phyloP scores from a whole-genome alignment of 768 basidiomycete species.

The Boletellus emodensis region DNA sequence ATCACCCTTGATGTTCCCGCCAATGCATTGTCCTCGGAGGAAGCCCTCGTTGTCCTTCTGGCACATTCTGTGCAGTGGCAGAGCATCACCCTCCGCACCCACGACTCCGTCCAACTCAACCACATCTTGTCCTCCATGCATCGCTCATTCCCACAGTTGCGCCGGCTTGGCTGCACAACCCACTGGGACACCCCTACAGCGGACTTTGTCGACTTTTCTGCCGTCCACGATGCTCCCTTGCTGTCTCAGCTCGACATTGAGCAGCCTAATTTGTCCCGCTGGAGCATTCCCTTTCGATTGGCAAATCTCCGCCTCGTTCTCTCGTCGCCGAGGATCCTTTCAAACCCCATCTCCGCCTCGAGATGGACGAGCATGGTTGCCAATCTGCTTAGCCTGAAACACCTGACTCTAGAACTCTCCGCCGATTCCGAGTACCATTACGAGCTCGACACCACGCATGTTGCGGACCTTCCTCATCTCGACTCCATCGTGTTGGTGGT shows the following conservation, averaged over 20 bases:
- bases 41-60: conserved; percentile 40
- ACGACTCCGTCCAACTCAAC: conserved; percentile 36
- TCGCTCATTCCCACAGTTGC: conserved; percentile 35
- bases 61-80: conserved; percentile 42
- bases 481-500: conserved; percentile 29
- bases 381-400: conserved; percentile 37
- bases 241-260: conserved; percentile 33
- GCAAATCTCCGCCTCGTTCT: conserved; percentile 35
- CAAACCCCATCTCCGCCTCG: conserved; percentile 22
- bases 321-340: conserved; percentile 14
- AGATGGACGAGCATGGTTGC: conserved; percentile 33
- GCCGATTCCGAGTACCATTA: conserved; percentile 23
- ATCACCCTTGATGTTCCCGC: conserved; percentile 40
- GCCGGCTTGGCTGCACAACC: conserved; percentile 29
- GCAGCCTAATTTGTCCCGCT: conserved; percentile 35
- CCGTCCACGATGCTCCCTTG: conserved; percentile 33
- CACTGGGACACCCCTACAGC: conserved; percentile 26
- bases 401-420: conserved; percentile 40
- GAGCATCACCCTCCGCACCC: conserved; percentile 39
- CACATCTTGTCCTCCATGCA: conserved; percentile 37
- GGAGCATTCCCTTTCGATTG: conserved; percentile 33
- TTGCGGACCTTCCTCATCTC: conserved; percentile 23
- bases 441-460: conserved; percentile 9
- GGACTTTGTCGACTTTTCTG: conserved; percentile 25
- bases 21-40: conserved; percentile 28